These are phyloP conservation scores for Aspergillus ochraceus DNA, from an alignment of 2,329 filamentous ascomycete species.

Conservation along the genomic window DNA sequence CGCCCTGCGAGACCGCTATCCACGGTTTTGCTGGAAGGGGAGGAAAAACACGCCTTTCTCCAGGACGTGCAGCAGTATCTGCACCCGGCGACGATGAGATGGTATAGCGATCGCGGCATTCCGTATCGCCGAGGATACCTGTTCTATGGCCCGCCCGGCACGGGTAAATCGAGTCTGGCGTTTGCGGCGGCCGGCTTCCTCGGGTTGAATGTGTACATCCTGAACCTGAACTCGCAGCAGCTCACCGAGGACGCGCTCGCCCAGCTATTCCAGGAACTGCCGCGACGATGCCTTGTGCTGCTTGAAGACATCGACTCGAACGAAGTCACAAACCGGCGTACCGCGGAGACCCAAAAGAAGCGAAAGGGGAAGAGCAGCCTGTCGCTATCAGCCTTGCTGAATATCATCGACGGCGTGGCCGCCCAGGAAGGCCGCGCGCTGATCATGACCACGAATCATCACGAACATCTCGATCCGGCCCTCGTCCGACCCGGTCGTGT, in stretches of 20 bases:
- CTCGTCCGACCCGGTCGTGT: slow-evolving; percentile 5
- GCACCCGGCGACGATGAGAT: slow-evolving; percentile 10
- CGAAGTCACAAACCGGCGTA: slow-evolving; percentile 4
- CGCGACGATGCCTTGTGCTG: slow-evolving; percentile 63
- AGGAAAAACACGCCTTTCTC: not conserved
- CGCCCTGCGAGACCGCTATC: slow-evolving; percentile 3
- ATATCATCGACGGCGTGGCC: slow-evolving; percentile 4
- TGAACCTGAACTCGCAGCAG: slow-evolving; percentile 56
- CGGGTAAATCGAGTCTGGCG: slow-evolving; percentile 15
- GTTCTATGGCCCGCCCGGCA: slow-evolving; percentile 12
- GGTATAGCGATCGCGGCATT: slow-evolving; percentile 51
- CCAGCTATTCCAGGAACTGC: slow-evolving; percentile 60
- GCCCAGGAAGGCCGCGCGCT: slow-evolving; percentile 8
- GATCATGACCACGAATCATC: slow-evolving; percentile 10
- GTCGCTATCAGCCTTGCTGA: slow-evolving; percentile 5
- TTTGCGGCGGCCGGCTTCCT: slow-evolving; percentile 57
- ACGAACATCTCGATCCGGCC: slow-evolving; percentile 3
- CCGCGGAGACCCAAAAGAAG: not conserved
- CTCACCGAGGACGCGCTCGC: slow-evolving; percentile 62
- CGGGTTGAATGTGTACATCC: slow-evolving; percentile 65
- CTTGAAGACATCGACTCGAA: slow-evolving; percentile 65
- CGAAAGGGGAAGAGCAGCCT: slow-evolving; percentile 3
- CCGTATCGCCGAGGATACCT: slow-evolving; percentile 72
- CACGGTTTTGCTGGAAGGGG: slow-evolving; percentile 4
- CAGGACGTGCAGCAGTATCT: slow-evolving; percentile 7